Evolutionary conservation across 148 eudicot genomes (phyloP).

Genomic region (Camellia sinensis): DNA sequence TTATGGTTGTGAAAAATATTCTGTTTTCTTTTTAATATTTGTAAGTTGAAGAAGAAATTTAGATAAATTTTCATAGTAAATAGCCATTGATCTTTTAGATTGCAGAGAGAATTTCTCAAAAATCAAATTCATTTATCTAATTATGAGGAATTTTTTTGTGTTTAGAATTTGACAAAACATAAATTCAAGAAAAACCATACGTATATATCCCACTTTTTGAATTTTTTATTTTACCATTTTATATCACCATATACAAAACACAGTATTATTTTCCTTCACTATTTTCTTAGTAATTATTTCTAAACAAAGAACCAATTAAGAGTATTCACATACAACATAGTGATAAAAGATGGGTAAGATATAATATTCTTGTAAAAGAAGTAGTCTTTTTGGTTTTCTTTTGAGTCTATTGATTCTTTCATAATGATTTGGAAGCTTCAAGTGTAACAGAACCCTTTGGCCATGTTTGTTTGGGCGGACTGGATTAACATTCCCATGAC

Average conservation of each 20-base stretch:
- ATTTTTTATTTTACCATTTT: too few species aligned
- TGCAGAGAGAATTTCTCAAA: neutral
- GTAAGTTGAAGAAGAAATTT: neutral
- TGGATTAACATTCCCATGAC: too few species aligned
- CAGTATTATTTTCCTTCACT: too few species aligned
- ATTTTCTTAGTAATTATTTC: too few species aligned
- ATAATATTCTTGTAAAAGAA: too few species aligned
- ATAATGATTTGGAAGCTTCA: neutral
- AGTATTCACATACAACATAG: too few species aligned
- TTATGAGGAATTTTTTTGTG: neutral
- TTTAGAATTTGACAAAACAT: neutral
- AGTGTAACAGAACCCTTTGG: neutral
- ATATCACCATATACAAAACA: too few species aligned
- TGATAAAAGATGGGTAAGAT: too few species aligned
- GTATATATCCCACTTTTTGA: too few species aligned
- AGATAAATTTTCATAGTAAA: neutral
- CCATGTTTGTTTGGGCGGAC: too few species aligned
- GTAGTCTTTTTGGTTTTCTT: neutral
- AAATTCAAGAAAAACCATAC: neutral
- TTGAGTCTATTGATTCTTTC: neutral
- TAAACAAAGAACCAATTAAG: too few species aligned
- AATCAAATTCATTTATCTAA: neutral
- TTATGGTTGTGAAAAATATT: neutral
- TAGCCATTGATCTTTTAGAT: constrained; percentile 3
- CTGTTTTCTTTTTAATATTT: too few species aligned